phyloP scores from a whole-genome alignment of 2,329 filamentous ascomycete genomes.

The Didymella sp. region DNA sequence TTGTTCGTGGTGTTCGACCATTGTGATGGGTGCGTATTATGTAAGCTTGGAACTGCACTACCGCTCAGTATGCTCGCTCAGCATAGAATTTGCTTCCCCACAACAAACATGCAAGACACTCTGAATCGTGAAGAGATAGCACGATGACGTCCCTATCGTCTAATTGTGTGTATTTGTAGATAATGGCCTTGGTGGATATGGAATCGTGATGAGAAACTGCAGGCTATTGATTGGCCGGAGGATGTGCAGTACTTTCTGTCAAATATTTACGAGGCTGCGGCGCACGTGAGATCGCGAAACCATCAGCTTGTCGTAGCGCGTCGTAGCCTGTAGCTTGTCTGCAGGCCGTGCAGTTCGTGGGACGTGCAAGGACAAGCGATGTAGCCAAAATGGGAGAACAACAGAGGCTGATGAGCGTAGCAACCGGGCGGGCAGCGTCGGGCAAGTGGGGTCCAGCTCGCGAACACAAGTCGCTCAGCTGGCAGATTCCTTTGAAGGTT shows the following conservation, averaged over 20 bases:
- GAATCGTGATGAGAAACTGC: slow-evolving; percentile 46
- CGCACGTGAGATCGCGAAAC: slow-evolving; percentile 35
- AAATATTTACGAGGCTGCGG: slow-evolving; percentile 22
- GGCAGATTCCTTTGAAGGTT: not conserved
- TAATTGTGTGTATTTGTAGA: slow-evolving; percentile 13
- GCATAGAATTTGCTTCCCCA: not conserved
- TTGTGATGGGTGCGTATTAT: slow-evolving; percentile 30
- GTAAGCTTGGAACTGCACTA: slow-evolving; percentile 8
- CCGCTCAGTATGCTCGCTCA: slow-evolving; percentile 4
- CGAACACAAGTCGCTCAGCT: slow-evolving; percentile 2
- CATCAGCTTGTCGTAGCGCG: slow-evolving; percentile 18
- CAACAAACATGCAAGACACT: not conserved
- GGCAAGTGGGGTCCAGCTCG: slow-evolving; percentile 6
- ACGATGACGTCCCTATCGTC: not conserved
- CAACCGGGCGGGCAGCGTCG: slow-evolving; percentile 18
- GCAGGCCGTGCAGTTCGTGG: slow-evolving; percentile 13
- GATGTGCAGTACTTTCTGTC: slow-evolving; percentile 25
- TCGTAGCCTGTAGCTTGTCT: slow-evolving; percentile 12
- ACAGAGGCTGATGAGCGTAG: slow-evolving; percentile 4
- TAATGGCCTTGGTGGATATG: slow-evolving; percentile 7
- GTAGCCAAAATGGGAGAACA: slow-evolving; percentile 5
- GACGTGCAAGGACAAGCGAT: slow-evolving; percentile 6
- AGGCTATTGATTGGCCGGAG: slow-evolving; percentile 40
- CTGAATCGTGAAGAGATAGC: not conserved
- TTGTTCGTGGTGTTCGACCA: slow-evolving; percentile 30